phyloP scores from a whole-genome alignment of 441 rosid species.

The Erodium chrysanthum region DNA sequence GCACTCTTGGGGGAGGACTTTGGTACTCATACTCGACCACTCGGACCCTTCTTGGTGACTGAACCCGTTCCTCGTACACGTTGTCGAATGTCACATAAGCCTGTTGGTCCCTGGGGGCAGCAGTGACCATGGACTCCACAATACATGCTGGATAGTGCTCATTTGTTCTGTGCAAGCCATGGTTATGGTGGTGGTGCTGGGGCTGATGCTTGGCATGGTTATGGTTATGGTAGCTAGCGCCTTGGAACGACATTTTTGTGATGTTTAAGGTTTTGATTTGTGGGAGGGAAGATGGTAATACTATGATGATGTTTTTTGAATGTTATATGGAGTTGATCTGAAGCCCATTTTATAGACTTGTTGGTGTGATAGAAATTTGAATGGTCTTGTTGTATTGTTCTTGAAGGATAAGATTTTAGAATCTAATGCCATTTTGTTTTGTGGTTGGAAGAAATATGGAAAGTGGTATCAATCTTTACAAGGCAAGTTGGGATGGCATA shows the following conservation, averaged over 20 bases:
- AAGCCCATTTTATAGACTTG: background rate
- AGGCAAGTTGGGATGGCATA: too few species aligned
- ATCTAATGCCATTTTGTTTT: background rate
- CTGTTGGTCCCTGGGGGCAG: background rate
- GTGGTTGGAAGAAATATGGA: background rate
- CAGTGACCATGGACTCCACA: background rate
- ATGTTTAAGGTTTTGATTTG: background rate
- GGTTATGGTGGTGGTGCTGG: background rate
- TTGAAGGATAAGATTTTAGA: background rate
- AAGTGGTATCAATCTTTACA: background rate
- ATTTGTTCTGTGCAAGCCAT: background rate
- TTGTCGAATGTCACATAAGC: background rate
- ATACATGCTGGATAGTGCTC: background rate
- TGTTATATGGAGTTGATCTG: background rate
- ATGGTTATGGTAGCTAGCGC: background rate
- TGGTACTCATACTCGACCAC: slow-evolving; percentile 2
- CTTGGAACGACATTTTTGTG: slow-evolving; percentile 3
- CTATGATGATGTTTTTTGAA: background rate
- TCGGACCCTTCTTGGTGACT: background rate
- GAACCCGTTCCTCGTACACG: background rate
- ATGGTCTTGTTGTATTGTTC: background rate
- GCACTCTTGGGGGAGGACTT: background rate
- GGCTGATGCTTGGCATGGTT: too few species aligned
- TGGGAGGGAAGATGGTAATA: background rate
- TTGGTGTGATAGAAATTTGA: too few species aligned